Evolutionary conservation across 1,139 yeast species (phyloP).

Genomic region (Chernovozyma aurita): DNA sequence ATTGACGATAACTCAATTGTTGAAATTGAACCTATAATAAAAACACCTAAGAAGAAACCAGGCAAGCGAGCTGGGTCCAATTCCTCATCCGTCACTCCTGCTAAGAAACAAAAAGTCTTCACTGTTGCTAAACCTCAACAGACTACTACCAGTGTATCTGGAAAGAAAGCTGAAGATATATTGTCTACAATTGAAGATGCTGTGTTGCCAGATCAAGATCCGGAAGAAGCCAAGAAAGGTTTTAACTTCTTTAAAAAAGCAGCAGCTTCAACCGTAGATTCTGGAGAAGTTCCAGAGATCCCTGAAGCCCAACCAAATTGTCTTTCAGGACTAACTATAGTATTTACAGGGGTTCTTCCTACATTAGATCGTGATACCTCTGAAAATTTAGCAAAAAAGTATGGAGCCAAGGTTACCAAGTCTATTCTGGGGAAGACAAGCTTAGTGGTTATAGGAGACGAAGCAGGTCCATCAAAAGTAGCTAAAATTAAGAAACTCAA

Average conservation of each 20-base stretch:
- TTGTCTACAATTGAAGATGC: slow-evolving; percentile 67
- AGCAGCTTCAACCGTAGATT: slow-evolving; percentile 21
- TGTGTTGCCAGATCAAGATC: slow-evolving; percentile 51
- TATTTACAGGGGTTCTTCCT: slow-evolving; percentile 89
- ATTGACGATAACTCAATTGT: slow-evolving; percentile 3
- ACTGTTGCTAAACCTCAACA: slow-evolving; percentile 5
- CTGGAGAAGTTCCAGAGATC: slow-evolving; percentile 31
- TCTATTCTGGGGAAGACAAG: slow-evolving; percentile 84
- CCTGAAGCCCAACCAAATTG: slow-evolving; percentile 84
- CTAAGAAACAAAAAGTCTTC: slow-evolving; percentile 4
- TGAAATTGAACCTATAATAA: not conserved
- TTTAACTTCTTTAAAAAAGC: slow-evolving; percentile 49
- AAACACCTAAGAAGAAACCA: not conserved
- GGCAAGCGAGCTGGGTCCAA: not conserved
- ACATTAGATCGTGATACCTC: slow-evolving; percentile 72
- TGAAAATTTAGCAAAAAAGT: slow-evolving; percentile 70
- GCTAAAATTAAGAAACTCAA: slow-evolving; percentile 68
- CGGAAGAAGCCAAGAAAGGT: slow-evolving; percentile 35
- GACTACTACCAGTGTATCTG: slow-evolving; percentile 8
- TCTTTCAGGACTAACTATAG: slow-evolving; percentile 80
- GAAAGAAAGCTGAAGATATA: slow-evolving; percentile 46
- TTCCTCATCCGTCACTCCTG: not conserved
- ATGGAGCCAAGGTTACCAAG: slow-evolving; percentile 93
- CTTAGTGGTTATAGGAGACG: slow-evolving; percentile 87
- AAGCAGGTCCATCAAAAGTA: slow-evolving; percentile 96